phyloP scores from a whole-genome alignment of 2,329 filamentous ascomycete species.

The Neurospora crassa region DNA sequence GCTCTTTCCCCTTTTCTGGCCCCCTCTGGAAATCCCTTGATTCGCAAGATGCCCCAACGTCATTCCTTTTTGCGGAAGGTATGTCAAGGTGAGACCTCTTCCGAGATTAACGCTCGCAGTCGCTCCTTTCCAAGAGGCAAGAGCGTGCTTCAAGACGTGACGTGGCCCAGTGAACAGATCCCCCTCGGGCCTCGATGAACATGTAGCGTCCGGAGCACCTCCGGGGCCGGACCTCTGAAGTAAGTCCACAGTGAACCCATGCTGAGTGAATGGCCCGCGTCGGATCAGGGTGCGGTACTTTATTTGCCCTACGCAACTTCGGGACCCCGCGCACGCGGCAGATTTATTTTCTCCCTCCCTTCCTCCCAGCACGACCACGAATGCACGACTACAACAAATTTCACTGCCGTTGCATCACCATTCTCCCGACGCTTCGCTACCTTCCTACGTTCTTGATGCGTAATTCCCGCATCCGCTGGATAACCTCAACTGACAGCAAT shows the following conservation, averaged over 20 bases:
- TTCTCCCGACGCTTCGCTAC: too few species aligned
- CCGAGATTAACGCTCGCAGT: background rate
- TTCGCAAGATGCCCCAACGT: background rate
- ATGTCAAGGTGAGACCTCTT: background rate
- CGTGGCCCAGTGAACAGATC: background rate
- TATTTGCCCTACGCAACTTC: background rate
- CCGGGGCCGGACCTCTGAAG: background rate
- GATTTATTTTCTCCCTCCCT: background rate
- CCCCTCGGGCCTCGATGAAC: too few species aligned
- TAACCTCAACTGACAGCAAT: rapidly evolving
- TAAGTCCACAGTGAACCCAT: background rate
- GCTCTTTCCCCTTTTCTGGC: background rate
- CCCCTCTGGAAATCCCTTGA: background rate
- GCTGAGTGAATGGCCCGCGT: background rate
- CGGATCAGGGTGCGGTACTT: background rate
- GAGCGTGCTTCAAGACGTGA: background rate
- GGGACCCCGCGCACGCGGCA: background rate
- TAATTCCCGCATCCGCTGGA: too few species aligned
- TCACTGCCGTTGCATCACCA: too few species aligned
- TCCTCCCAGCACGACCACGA: background rate
- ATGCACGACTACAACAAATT: background rate
- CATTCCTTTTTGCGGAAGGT: background rate
- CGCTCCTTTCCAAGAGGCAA: background rate
- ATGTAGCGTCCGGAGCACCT: background rate
- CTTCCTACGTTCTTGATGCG: too few species aligned